Conservation (phyloP, 108 stramenopile species). For the Parietichytrium sp. region DNA sequence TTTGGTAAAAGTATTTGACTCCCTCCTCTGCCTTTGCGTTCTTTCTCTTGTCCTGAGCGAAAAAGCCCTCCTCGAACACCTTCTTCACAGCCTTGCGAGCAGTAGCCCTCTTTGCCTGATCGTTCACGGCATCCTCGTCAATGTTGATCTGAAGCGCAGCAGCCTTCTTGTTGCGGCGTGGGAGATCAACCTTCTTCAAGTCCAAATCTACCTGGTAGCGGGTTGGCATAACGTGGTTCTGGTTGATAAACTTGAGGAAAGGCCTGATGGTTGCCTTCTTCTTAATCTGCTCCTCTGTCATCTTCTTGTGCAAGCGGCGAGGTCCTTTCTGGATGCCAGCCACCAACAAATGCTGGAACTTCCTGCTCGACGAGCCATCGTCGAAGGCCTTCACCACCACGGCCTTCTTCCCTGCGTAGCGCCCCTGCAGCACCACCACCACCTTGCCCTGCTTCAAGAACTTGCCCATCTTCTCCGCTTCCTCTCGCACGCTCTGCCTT, state of each 20-base stretch:
- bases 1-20: slow-evolving; percentile 90
- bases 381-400: slow-evolving; percentile 97
- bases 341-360: slow-evolving; percentile 93
- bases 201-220: slow-evolving; percentile 92
- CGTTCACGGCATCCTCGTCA: slow-evolving; percentile 73
- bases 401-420: slow-evolving; percentile 98
- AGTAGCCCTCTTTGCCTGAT: slow-evolving; percentile 62
- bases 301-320: slow-evolving; percentile 91
- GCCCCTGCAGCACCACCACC: slow-evolving; percentile 96
- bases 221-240: slow-evolving; percentile 98
- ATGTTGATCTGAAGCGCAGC: slow-evolving; percentile 64
- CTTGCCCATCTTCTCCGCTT: slow-evolving; percentile 44
- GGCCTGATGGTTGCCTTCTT: slow-evolving; percentile 96
- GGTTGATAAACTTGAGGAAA: slow-evolving; percentile 97
- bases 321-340: slow-evolving; percentile 93
- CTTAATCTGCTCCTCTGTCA: slow-evolving; percentile 93
- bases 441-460: slow-evolving; percentile 88
- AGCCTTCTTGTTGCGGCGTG: slow-evolving; percentile 59
- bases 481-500: not conserved
- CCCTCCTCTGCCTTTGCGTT: slow-evolving; percentile 90
- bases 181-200: slow-evolving; percentile 88
- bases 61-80: slow-evolving; percentile 87
- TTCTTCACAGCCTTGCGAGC: slow-evolving; percentile 86
- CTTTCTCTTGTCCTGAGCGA: slow-evolving; percentile 82
- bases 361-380: slow-evolving; percentile 85